These are phyloP conservation scores for Fusarium sp. DNA, from an alignment of 2,329 filamentous ascomycete species.

Conservation along the genomic window DNA sequence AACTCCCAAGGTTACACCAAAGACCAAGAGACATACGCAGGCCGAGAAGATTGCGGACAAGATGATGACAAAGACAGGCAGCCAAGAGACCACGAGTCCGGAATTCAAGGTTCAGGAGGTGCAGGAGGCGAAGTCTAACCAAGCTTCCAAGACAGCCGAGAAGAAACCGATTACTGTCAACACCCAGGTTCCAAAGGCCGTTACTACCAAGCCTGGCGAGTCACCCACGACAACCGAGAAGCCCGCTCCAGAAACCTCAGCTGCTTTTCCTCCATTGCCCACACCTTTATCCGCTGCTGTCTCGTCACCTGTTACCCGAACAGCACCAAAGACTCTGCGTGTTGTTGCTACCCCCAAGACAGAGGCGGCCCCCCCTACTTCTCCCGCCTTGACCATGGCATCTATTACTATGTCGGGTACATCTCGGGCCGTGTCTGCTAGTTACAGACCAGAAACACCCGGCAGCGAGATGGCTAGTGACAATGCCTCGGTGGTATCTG, in stretches of 20 bases:
- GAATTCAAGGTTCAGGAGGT: constrained; percentile 30
- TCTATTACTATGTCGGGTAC: constrained; percentile 44
- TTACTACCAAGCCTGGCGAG: constrained; percentile 46
- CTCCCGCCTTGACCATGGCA: constrained; percentile 45
- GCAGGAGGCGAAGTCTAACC: constrained; percentile 20
- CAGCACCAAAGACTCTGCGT: constrained; percentile 72
- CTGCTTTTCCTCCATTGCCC: constrained; percentile 62
- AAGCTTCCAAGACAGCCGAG: constrained; percentile 19
- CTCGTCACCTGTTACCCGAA: constrained; percentile 60
- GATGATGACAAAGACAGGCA: constrained; percentile 34
- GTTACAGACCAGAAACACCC: constrained; percentile 73
- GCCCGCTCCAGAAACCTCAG: constrained; percentile 42
- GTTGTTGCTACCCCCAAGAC: constrained; percentile 72
- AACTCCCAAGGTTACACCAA: constrained; percentile 48
- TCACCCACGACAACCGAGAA: constrained; percentile 46
- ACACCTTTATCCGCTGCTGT: constrained; percentile 55
- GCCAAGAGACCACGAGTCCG: constrained; percentile 20
- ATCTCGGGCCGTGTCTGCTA: constrained; percentile 46
- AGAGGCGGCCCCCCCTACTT: constrained; percentile 59
- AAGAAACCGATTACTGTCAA: constrained; percentile 55
- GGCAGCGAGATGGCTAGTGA: constrained; percentile 80
- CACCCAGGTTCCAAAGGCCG: constrained; percentile 57
- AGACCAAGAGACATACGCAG: constrained; percentile 44
- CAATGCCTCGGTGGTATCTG: constrained; percentile 76
- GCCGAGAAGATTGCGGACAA: constrained; percentile 45